Conservation (phyloP, 306 rosid species). For the Prunus mira region DNA sequence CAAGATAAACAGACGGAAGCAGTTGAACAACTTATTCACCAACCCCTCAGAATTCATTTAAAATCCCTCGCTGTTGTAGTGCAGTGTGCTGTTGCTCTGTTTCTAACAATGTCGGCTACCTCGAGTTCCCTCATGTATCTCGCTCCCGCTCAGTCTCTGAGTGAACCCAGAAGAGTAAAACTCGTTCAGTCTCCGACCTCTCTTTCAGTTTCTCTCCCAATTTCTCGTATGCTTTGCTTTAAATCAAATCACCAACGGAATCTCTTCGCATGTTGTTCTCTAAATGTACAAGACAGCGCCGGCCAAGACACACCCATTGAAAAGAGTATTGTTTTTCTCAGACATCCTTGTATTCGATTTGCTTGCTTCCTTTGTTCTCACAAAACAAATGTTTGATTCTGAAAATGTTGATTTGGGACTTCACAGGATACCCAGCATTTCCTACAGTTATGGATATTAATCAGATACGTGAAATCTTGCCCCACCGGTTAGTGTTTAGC, state of each 20-base stretch:
- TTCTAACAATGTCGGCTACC: constrained; percentile 25
- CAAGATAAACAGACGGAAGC: background rate
- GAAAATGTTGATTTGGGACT: constrained; percentile 6
- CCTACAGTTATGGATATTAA: constrained; percentile 82
- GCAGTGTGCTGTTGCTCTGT: background rate
- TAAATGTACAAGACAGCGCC: constrained; percentile 11
- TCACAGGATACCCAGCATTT: constrained; percentile 73
- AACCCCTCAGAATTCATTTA: background rate
- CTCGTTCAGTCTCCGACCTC: constrained; percentile 11
- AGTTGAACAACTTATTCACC: background rate
- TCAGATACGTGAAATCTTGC: constrained; percentile 73
- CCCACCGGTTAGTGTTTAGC: constrained; percentile 58
- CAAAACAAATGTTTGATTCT: background rate
- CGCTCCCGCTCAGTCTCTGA: constrained; percentile 22
- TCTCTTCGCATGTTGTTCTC: constrained; percentile 12
- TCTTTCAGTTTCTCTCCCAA: constrained; percentile 13
- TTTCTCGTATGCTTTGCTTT: constrained; percentile 1
- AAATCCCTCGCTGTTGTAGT: background rate
- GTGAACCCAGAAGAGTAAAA: constrained; percentile 9
- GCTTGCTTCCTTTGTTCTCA: background rate
- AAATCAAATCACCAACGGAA: constrained; percentile 16
- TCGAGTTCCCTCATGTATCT: constrained; percentile 23
- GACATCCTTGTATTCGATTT: background rate
- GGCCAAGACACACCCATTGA: constrained; percentile 37
- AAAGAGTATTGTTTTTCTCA: constrained; percentile 14